Percentiles rank a stretch among this genome's conserved stretches.
These are phyloP conservation scores for Leccinum subspadiceum DNA, from an alignment of 1,284 basidiomycete species.

Conservation along the genomic window DNA sequence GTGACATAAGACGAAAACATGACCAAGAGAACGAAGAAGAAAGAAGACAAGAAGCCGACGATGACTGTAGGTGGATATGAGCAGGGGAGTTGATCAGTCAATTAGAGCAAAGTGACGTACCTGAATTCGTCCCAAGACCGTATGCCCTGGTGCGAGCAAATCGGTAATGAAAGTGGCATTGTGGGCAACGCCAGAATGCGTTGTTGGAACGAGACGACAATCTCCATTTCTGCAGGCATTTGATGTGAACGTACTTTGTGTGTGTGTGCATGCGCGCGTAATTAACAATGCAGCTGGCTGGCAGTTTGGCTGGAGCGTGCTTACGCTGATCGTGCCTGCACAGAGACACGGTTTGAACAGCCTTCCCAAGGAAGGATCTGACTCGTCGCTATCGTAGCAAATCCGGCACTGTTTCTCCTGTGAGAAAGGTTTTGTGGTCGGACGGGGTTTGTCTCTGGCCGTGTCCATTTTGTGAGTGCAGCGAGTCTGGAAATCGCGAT, in stretches of 20 bases:
- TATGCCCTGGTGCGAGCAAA: constrained; percentile 65
- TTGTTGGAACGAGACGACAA: constrained; percentile 52
- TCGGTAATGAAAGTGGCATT: constrained; percentile 73
- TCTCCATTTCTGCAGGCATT: constrained; percentile 74
- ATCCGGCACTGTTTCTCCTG: constrained; percentile 70
- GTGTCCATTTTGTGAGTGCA: constrained; percentile 17
- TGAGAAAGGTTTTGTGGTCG: constrained; percentile 1
- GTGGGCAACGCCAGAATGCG: constrained; percentile 73
- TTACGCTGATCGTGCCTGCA: constrained; percentile 74
- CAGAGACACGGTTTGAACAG: constrained; percentile 77
- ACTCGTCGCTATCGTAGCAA: constrained; percentile 61
- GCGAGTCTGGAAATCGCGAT: not conserved
- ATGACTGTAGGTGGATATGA: constrained; percentile 46
- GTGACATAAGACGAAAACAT: constrained; percentile 71
- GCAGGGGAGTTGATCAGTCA: constrained; percentile 3
- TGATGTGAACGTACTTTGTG: constrained; percentile 74
- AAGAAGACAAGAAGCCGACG: constrained; percentile 59
- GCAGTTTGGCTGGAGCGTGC: constrained; percentile 27
- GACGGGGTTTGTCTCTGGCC: constrained; percentile 12
- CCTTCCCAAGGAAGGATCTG: constrained; percentile 58
- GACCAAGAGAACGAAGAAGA: constrained; percentile 67
- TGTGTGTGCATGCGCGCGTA: constrained; percentile 1
- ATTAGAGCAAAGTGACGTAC: constrained; percentile 37
- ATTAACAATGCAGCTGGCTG: constrained; percentile 15
- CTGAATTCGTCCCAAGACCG: constrained; percentile 72